Evolutionary conservation across 176 grass and related monocot genomes (phyloP), one percentile per base, ranked within the genome.

Genomic region (Pontederia crassipes): DNA sequence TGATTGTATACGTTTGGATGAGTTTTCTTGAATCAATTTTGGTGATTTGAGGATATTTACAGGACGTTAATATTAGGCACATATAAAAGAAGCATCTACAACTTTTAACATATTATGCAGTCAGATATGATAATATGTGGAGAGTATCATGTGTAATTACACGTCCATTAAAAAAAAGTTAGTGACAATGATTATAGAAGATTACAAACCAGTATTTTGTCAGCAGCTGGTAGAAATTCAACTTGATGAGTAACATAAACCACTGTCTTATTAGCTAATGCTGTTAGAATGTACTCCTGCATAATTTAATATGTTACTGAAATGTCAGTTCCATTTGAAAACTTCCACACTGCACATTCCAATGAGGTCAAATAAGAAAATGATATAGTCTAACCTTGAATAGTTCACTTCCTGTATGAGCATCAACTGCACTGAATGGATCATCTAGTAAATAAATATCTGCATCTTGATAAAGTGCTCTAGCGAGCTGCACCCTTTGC

Each of bases 401-500:
- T 61, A 98, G 70, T 52, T 98, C 93, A 60, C 81, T 98, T 57
- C 93, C 87, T 32, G 93, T 98, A 71, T 98, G 86, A 48, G 93
- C 93, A 85, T 98, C 93, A 65, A 98, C 87, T 12, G 93, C 93
- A 74, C 93, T 98, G 59, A 98, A 98, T 68, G 93, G 93, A 48
- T 98, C 93, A 78, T 98, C 93, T 45, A 98, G 84, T 68, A 98
- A 92, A 83, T 98, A 98, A 65, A 98, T 91, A 72, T 98, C 93
- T 68, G 87, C 79, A 65, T 98, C 87, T 75, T 98, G 87, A 79
- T 98, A 98, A 5, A 98, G 77, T 62, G 93, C 93, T 81, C 93
- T 85, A 10, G 93, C 93, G 68, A 98, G 82, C 59, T 98, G 93
- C 46, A 98, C 81, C 73, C 93, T 88, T 62, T 98, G 93, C 79